Base-by-base conservation (phyloP, 148 eudicot species). In the Beta vulgaris region DNA sequence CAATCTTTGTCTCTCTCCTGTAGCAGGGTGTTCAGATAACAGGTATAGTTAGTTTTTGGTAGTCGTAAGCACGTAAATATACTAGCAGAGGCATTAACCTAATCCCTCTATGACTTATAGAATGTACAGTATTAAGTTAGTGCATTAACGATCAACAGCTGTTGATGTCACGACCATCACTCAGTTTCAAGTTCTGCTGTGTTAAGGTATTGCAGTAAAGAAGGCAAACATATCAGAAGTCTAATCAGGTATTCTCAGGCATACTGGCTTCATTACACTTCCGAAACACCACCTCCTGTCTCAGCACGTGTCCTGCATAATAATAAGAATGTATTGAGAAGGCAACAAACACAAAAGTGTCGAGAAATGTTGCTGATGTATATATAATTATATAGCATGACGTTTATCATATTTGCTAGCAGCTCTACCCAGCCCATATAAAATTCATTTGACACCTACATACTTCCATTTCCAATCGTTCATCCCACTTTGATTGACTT, bases 211-310 rank as follows among this genome's bases (percentile, higher is more conserved):
- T 23, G 64, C 64, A 26, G 68, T 69, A 15, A 61, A 59, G 58
- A 69, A 10, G 26, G 37, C 58, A 23, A 71, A 37, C 40, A 43
- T 42, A 32, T 6, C 36, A 49, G 28, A 23, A 40, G 26, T 16
- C 18, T 10, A 37, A 0, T 12, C 11, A 9, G 14, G 59, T 29
- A 25, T 6, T n/a, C 15, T 2, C 7, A 61, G 25, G 46, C 46
- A 55, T 23, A 28, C 6, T 61, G 7, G 68, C 60, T 51, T 84
- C 83, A 90, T 73, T 90, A 87, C 69, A 90, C 83, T 49, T 84
- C 90, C 34, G 94, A 85, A 73, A 90, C 74, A 40, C 94, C 90
- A 4, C 91, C 90, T 71, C 91, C 90, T 21, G 84, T 79, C 73
- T 89, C 91, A 21, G 93, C 80, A 19, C 60, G 86, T 21, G 93